Conservation (phyloP, 441 rosid species). For the Arabidopsis hybrid region DNA sequence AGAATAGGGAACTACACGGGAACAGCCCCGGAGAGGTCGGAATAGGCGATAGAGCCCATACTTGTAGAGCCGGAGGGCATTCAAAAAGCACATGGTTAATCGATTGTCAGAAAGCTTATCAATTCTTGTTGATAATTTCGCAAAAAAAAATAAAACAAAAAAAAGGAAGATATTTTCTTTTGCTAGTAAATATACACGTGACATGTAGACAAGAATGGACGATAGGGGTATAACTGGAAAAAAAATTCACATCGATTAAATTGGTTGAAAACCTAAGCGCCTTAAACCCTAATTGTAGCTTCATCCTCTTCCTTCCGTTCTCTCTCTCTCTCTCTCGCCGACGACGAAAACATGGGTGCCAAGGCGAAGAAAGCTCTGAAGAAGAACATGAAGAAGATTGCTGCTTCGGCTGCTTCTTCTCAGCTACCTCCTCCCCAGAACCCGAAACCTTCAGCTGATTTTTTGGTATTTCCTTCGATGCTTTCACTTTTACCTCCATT, state of each 20-base stretch:
- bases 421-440: constrained; percentile 44
- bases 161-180: too few relatives aligned
- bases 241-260: background rate
- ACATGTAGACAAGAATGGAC: background rate
- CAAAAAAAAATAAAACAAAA: too few relatives aligned
- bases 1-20: too few relatives aligned
- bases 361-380: constrained; percentile 76
- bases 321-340: constrained; percentile 45
- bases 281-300: constrained; percentile 27
- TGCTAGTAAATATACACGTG: background rate
- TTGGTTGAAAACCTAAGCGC: constrained; percentile 4
- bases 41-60: too few relatives aligned
- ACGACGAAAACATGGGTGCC: constrained; percentile 58
- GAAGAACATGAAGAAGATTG: constrained; percentile 61
- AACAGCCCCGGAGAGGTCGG: too few relatives aligned
- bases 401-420: constrained; percentile 39
- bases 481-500: background rate
- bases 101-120: too few relatives aligned
- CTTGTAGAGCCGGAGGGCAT: too few relatives aligned
- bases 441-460: constrained; percentile 56
- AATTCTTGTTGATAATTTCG: too few relatives aligned
- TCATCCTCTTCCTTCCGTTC: background rate
- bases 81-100: too few relatives aligned
- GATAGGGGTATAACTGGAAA: constrained; percentile 14
- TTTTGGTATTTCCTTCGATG: constrained; percentile 59